Conservation (phyloP, 1,284 basidiomycete species). For the Cystobasidium pallidum region DNA sequence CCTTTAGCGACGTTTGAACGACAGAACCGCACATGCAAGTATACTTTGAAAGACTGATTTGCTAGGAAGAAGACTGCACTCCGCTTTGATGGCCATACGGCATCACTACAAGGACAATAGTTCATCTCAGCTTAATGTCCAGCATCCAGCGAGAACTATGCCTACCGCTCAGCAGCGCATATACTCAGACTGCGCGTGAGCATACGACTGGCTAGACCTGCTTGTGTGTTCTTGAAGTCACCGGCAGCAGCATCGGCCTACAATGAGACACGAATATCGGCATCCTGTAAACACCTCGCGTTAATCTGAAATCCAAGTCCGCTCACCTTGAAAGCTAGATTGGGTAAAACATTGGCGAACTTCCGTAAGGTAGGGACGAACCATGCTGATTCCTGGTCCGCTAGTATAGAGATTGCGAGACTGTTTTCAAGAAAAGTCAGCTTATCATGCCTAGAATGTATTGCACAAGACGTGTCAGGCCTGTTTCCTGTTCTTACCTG, state of each 20-base stretch:
- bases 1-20: constrained; percentile 5
- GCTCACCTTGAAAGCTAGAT: constrained; percentile 49
- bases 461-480: too few species aligned
- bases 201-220: constrained; percentile 51
- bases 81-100: constrained; percentile 48
- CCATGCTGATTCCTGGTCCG: constrained; percentile 55
- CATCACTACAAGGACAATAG: constrained; percentile 21
- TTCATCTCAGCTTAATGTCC: too few species aligned
- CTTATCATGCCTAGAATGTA: neutral
- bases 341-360: constrained; percentile 46
- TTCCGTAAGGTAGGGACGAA: constrained; percentile 53
- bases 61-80: constrained; percentile 53
- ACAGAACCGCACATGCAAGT: constrained; percentile 50
- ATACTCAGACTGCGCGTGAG: constrained; percentile 51
- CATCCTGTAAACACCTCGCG: neutral
- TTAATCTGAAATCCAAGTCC: too few species aligned
- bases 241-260: constrained; percentile 48
- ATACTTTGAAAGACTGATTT: constrained; percentile 53
- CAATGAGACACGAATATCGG: neutral
- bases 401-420: constrained; percentile 53
- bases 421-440: constrained; percentile 28
- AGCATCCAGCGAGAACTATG: neutral
- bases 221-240: constrained; percentile 51
- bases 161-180: constrained; percentile 51
- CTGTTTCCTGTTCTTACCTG: constrained; percentile 42